Evolutionary conservation across 306 rosid species (phyloP).

Genomic region (Datisca glomerata): DNA sequence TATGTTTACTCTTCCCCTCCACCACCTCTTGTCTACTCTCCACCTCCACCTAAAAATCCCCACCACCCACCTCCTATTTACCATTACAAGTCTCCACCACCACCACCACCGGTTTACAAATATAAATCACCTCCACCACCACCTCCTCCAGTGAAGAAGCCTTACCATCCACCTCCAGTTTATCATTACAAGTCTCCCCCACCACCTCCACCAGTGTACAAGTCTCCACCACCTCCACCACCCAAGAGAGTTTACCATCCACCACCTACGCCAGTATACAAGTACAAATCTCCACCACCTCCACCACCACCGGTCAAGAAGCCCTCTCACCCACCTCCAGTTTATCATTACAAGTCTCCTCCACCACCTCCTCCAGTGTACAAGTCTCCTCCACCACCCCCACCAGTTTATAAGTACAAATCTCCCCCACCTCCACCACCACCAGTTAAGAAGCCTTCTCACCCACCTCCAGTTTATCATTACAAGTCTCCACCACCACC

Average conservation of each 20-base stretch:
- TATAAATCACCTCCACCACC: too few relatives aligned
- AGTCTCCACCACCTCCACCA: not conserved
- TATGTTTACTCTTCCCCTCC: not conserved
- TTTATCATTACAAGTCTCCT: not conserved
- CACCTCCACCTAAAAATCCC: not conserved
- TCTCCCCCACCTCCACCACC: not conserved
- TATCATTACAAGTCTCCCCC: not conserved
- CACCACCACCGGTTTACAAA: not conserved
- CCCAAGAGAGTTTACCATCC: not conserved
- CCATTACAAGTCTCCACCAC: not conserved
- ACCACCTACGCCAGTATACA: constrained; percentile 1
- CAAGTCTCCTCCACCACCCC: not conserved
- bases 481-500: constrained; percentile 2
- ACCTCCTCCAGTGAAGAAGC: not conserved
- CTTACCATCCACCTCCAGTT: not conserved
- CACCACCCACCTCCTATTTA: constrained; percentile 3
- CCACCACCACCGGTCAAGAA: not conserved
- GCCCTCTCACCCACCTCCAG: constrained; percentile 6
- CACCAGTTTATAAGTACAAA: not conserved
- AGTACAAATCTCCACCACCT: too few relatives aligned
- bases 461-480: not conserved
- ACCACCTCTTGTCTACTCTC: not conserved
- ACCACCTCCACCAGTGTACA: constrained; percentile 5
- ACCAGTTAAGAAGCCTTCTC: too few relatives aligned
- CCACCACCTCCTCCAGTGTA: not conserved